Conservation (phyloP, 306 rosid genomes). For the Fragaria ananassa region DNA sequence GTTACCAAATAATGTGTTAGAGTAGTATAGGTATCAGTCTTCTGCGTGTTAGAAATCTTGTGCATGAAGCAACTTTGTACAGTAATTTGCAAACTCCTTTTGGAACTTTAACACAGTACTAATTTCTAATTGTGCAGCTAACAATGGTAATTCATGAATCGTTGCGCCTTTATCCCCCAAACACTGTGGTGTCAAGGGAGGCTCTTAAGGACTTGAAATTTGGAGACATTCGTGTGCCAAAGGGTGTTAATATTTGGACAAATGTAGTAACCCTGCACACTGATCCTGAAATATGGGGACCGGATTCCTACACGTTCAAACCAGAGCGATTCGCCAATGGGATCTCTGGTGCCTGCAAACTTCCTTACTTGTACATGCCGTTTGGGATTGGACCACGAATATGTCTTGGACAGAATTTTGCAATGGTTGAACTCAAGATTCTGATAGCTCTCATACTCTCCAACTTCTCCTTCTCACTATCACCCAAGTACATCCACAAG, state of each 20-base stretch:
- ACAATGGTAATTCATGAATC: conserved; percentile 34
- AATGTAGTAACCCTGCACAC: conserved; percentile 2
- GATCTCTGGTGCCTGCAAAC: conserved; percentile 24
- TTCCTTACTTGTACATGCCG: conserved; percentile 26
- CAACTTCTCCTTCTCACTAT: not conserved
- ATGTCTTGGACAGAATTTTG: conserved; percentile 15
- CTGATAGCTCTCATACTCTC: conserved; percentile 3
- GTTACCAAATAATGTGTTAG: not conserved
- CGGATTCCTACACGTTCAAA: conserved; percentile 15
- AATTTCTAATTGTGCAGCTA: conserved; percentile 10
- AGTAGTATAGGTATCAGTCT: not conserved
- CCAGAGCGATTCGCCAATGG: conserved; percentile 21
- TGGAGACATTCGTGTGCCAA: conserved; percentile 18
- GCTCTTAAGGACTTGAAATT: conserved; percentile 20
- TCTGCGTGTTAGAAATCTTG: not conserved
- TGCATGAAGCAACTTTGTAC: not conserved
- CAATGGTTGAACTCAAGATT: conserved; percentile 23
- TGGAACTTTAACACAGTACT: not conserved
- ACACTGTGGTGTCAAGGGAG: conserved; percentile 25
- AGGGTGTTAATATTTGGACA: conserved; percentile 21
- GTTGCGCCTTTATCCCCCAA: conserved; percentile 21
- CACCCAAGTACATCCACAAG: not conserved
- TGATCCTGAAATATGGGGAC: conserved; percentile 26
- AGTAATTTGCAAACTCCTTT: not conserved
- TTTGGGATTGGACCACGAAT: conserved; percentile 21